Base-by-base conservation (phyloP, 345 rosid species). In the Corchorus capsularis region DNA sequence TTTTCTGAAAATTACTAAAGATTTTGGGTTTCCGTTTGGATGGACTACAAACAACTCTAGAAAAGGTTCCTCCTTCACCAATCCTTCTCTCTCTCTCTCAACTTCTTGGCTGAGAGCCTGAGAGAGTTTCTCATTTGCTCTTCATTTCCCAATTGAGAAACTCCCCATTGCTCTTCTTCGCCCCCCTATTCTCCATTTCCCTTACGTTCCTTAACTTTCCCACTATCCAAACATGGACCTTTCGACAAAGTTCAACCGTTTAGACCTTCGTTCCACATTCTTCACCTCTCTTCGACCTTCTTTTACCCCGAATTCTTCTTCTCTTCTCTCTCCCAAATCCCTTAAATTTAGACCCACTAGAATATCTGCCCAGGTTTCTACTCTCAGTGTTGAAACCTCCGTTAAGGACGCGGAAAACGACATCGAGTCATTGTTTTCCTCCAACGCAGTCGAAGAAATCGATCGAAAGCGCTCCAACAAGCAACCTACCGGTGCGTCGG, bases 341-440 rank as follows among this genome's bases (percentile, higher is more conserved):
- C 66, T 75, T 54, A 82, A 81, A 49, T 76, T 84, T 72, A 76
- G 6, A 17, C 70, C 6, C 63, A 20, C 63, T 4, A 79, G 62
- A 74, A 85, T 87, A 67, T 56, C 74, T 22, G 75, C 89, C 59
- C 89, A 84, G 19, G 17, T 86, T 2, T 85, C 98, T 57, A 79
- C 94, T 1, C 75, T 89, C 78, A 87, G 87, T 64, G 85, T 83
- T 57, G 93, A 88, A 37, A 80, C 91, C 6, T 77, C 90, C 3
- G 83, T 82, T 39, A 85, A 79, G 35, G 80, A 83, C 41, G 68
- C 80, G 9, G 70, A 74, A 83, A 85, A 83, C 47, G 97, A 94
- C 63, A 80, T 91, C 60, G 98, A 95, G 56, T 89, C 98, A 6
- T 83, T 95, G 76, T 88, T 93, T 74, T 91, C 92, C 0, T 81